A percentile compares a stretch with the other conserved stretches of the same genome.
Conservation (phyloP, 2,329 filamentous ascomycete species). For the Fusarium heterosporum region DNA sequence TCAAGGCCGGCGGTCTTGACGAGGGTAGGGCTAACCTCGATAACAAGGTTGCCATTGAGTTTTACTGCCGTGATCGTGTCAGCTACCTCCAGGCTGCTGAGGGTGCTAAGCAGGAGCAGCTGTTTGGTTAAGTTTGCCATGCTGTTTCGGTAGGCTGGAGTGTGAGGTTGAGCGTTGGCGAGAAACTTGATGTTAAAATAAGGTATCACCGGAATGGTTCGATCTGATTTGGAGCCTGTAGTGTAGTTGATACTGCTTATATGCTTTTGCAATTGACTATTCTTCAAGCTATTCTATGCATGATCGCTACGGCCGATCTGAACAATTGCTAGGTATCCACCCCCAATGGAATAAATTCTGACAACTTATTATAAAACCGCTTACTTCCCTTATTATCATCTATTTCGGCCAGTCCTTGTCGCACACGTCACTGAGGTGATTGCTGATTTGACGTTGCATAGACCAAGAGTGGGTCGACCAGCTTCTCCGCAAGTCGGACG, state of each 20-base stretch:
- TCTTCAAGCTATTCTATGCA: not conserved
- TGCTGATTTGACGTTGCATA: slow-evolving; percentile 39
- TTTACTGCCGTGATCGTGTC: slow-evolving; percentile 64
- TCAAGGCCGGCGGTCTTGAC: slow-evolving; percentile 66
- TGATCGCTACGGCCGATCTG: not conserved
- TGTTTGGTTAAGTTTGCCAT: slow-evolving; percentile 38
- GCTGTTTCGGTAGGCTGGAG: not conserved
- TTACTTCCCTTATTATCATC: not conserved
- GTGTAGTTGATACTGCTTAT: not conserved
- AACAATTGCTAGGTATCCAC: not conserved
- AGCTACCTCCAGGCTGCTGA: slow-evolving; percentile 56
- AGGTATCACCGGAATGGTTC: not conserved
- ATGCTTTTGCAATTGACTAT: not conserved
- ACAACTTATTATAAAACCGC: not conserved
- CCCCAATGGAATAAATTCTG: not conserved
- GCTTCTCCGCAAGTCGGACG: slow-evolving; percentile 37
- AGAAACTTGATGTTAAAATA: not conserved
- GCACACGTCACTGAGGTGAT: slow-evolving; percentile 29
- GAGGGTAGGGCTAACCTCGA: slow-evolving; percentile 58
- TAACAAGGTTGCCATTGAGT: slow-evolving; percentile 61
- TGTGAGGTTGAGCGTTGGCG: not conserved
- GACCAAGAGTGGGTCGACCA: slow-evolving; percentile 32
- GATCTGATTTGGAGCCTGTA: not conserved
- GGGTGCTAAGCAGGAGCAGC: slow-evolving; percentile 61
- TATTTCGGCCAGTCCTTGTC: slow-evolving; percentile 23